These are phyloP conservation scores for Sclerotinia sclerotiorum DNA, from an alignment of 2,329 filamentous ascomycete genomes.

Conservation along the genomic window DNA sequence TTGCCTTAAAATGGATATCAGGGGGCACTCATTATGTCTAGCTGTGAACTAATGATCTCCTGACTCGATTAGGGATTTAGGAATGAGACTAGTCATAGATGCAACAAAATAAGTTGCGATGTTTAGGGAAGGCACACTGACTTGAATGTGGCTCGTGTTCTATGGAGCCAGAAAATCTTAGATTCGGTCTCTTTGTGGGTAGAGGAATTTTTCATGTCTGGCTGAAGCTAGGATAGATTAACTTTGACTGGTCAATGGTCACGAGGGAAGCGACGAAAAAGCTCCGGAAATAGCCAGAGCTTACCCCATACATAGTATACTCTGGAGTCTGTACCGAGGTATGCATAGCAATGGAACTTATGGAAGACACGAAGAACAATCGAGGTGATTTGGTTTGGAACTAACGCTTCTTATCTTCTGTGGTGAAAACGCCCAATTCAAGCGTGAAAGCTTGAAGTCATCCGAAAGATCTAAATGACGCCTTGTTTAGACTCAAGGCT, in stretches of 20 bases:
- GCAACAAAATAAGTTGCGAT: neutral
- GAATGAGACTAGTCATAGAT: neutral
- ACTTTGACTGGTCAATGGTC: neutral
- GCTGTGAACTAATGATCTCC: neutral
- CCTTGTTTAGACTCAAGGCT: neutral
- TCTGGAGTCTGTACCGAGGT: no score
- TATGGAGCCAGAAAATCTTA: constrained; percentile 9
- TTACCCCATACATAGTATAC: neutral
- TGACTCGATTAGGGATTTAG: neutral
- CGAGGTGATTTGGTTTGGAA: neutral
- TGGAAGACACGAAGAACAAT: constrained; percentile 13
- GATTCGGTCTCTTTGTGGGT: constrained; percentile 21
- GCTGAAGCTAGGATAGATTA: constrained; percentile 1
- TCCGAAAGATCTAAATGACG: neutral
- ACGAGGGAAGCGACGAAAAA: neutral
- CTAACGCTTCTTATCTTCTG: neutral
- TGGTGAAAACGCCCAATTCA: neutral
- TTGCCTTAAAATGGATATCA: neutral
- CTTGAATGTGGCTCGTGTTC: constrained; percentile 3
- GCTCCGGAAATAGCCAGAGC: neutral
- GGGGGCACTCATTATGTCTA: neutral
- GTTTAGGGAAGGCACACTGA: neutral
- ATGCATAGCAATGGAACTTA: constrained; percentile 4
- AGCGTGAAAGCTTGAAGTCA: neutral
- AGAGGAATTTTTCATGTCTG: neutral